phyloP scores from a whole-genome alignment of 192 early-diverging fungal genomes.

The Rhizoclosmatium sp. region DNA sequence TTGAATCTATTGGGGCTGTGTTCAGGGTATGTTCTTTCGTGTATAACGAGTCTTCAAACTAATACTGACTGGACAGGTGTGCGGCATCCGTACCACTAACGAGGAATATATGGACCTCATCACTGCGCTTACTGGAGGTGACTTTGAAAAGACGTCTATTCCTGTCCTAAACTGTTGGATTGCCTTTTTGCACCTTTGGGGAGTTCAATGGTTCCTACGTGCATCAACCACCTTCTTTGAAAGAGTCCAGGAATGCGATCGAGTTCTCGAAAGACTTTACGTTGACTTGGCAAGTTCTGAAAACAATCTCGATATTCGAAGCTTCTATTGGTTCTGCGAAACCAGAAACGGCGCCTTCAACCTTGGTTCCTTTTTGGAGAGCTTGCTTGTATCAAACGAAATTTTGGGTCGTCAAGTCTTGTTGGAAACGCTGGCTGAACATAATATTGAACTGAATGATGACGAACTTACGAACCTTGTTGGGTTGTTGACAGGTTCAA shows the following conservation, averaged over 20 bases:
- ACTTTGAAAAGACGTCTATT: slow-evolving; percentile 3
- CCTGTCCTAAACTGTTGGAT: slow-evolving; percentile 19
- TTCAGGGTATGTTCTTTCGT: slow-evolving; percentile 16
- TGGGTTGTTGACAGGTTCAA: slow-evolving; percentile 25
- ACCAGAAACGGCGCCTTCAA: slow-evolving; percentile 25
- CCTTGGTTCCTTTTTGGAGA: neutral
- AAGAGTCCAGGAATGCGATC: neutral
- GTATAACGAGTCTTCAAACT: neutral
- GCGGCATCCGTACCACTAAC: slow-evolving; percentile 15
- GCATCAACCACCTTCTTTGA: slow-evolving; percentile 27
- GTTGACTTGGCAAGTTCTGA: neutral
- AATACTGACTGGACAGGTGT: neutral
- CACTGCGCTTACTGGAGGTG: slow-evolving; percentile 17
- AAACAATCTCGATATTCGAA: slow-evolving; percentile 24
- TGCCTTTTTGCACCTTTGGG: slow-evolving; percentile 24
- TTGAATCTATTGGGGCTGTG: neutral
- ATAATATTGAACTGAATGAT: slow-evolving; percentile 25
- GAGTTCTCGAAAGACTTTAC: neutral
- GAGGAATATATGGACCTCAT: slow-evolving; percentile 14
- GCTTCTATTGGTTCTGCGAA: slow-evolving; percentile 27
- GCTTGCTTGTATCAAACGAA: neutral
- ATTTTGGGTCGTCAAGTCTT: neutral
- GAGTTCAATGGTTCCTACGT: slow-evolving; percentile 28
- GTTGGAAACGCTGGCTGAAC: slow-evolving; percentile 2
- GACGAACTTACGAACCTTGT: slow-evolving; percentile 25